Percentiles rank a stretch among this genome's conserved stretches.
These are phyloP conservation scores for Aspergillus sp. DNA, from an alignment of 2,329 filamentous ascomycete genomes.

Conservation along the genomic window DNA sequence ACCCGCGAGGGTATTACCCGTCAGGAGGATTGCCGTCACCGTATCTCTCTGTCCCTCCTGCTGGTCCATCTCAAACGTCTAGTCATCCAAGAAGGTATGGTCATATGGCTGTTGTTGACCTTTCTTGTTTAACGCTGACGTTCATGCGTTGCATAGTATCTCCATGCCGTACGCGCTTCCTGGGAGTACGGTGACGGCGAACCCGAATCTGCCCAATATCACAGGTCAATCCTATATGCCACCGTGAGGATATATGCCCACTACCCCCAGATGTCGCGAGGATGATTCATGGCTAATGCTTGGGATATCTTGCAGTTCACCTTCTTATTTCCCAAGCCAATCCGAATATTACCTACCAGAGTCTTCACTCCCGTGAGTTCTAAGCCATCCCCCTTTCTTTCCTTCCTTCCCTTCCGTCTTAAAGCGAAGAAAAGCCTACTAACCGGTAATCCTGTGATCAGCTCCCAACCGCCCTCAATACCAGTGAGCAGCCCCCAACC, in stretches of 20 bases:
- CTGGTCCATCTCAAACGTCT: conserved; percentile 7
- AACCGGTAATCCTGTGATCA: conserved; percentile 2
- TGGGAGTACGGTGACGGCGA: conserved; percentile 8
- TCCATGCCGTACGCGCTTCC: conserved; percentile 15
- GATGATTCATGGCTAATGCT: conserved; percentile 6
- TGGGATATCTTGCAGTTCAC: conserved; percentile 12
- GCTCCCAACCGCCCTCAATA: conserved; percentile 19
- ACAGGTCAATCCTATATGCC: conserved; percentile 17
- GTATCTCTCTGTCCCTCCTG: conserved; percentile 11
- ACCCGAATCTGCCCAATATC: neutral
- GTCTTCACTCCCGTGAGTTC: conserved; percentile 23
- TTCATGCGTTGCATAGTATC: conserved; percentile 5
- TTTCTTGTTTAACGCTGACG: too few species aligned
- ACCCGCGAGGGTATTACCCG: conserved; percentile 16
- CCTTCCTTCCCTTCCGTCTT: neutral
- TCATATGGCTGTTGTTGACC: neutral
- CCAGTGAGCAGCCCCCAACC: conserved; percentile 15
- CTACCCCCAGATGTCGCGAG: too few species aligned
- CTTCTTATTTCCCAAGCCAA: conserved; percentile 27
- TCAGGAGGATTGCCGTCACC: conserved; percentile 11
- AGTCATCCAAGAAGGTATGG: conserved; percentile 15
- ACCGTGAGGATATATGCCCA: conserved; percentile 10
- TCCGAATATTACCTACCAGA: conserved; percentile 27
- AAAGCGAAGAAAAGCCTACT: too few species aligned
- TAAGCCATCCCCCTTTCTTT: conserved; percentile 1